These are phyloP conservation scores for Cladosporium sp. DNA, from an alignment of 2,329 filamentous ascomycete species.

Conservation along the genomic window DNA sequence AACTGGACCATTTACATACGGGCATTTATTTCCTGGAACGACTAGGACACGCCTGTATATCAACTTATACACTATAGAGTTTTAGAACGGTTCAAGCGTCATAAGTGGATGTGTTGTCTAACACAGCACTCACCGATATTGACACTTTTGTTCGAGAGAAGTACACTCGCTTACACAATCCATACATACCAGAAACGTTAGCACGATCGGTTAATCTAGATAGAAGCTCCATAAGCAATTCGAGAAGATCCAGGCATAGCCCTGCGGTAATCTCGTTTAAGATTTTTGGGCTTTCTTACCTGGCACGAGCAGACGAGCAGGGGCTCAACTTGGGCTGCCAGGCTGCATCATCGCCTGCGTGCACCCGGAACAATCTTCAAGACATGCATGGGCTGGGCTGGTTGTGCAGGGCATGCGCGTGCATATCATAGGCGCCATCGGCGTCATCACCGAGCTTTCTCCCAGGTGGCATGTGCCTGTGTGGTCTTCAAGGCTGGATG, in stretches of 20 bases:
- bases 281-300: not conserved
- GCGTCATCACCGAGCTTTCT: slow-evolving; percentile 4
- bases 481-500: not conserved
- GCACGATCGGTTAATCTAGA: not conserved
- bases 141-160: not conserved
- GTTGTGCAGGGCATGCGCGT: not conserved
- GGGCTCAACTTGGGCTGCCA: too few relatives aligned
- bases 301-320: not conserved
- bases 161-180: not conserved
- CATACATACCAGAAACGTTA: not conserved
- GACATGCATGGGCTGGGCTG: slow-evolving; percentile 2
- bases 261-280: not conserved
- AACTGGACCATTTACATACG: not conserved
- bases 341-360: not conserved
- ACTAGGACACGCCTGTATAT: not conserved
- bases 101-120: not conserved
- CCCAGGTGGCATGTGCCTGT: not conserved
- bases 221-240: not conserved
- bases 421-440: not conserved
- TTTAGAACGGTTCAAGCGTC: not conserved
- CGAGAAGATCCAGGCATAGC: not conserved
- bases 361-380: not conserved
- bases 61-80: not conserved
- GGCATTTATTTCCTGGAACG: not conserved
- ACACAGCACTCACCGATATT: not conserved